Evolutionary conservation across 768 basidiomycete genomes (phyloP), one percentile per base, ranked within the genome.

Genomic region (Boletus vermiculosoides): DNA sequence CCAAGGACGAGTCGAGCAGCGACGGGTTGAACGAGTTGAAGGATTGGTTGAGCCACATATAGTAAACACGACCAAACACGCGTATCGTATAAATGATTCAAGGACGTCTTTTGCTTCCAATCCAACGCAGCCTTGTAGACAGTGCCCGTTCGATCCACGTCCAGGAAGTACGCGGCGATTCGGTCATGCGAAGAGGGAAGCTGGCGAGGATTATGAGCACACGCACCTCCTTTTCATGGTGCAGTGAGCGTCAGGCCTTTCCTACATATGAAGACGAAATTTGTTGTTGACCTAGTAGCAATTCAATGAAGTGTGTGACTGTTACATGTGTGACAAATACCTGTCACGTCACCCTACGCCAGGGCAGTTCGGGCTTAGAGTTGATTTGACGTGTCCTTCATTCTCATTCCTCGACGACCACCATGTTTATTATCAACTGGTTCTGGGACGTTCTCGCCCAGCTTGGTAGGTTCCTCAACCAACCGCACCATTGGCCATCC

Each of bases 371-470:
- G 11, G 28, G 18, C 22, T 45, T 31, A 1, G 50, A 36, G 52
- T 56, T 60, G 28, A 45, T 55, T 59, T 52, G 61, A 66, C 64
- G 56, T 68, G 61, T 63, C 51, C 55, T 56, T 52, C 49, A 46
- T 55, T 64, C 56, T 68, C 56, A 45, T 52, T 63, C 55, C 56
- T 54, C 58, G 55, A 62, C 68, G 44, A 58, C 71, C 39, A 63
- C 63, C 69, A 93, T 91, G 88, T 91, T 89, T 75, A 86, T 94
- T 64, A 70, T 91, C 72, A 90, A 92, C 78, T 98, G 94, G 93
- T 92, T 98, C 76, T 96, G 90, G 90, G 95, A 98, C 71, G 79
- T 98, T 57, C 90, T 98, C 66, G 84, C 93, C 47, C 87, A 90
- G 71, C 89, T 98, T 44, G 96, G 96, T 98, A 71, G 56, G 84